Conservation (phyloP, 768 basidiomycete genomes). For the Rhodocollybia butyracea region DNA sequence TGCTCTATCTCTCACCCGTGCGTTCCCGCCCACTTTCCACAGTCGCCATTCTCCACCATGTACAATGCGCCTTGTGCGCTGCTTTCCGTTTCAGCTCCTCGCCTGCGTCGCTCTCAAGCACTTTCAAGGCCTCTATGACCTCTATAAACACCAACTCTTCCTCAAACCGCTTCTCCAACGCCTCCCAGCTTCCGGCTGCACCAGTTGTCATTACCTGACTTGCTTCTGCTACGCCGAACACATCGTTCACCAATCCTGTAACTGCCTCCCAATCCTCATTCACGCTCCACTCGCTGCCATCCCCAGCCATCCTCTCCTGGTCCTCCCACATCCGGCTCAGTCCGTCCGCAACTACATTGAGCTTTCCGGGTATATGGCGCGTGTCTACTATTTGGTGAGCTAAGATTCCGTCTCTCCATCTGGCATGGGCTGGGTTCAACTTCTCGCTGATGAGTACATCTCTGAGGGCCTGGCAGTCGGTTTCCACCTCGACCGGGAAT, state of each 20-base stretch:
- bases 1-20: not conserved
- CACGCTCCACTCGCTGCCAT: conserved; percentile 30
- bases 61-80: conserved; percentile 14
- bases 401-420: conserved; percentile 28
- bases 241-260: conserved; percentile 12
- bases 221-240: not conserved
- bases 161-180: not conserved
- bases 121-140: conserved; percentile 3
- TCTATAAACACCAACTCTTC: conserved; percentile 2
- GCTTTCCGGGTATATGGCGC: conserved; percentile 17
- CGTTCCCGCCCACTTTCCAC: conserved; percentile 14
- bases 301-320: conserved; percentile 8
- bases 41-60: conserved; percentile 21
- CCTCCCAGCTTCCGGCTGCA: not conserved
- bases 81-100: conserved; percentile 10
- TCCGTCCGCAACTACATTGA: conserved; percentile 27
- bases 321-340: conserved; percentile 24
- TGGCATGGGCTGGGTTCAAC: conserved; percentile 22
- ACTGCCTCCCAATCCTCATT: conserved; percentile 22
- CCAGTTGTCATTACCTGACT: not conserved
- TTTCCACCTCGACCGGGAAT: conserved; percentile 23
- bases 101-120: not conserved
- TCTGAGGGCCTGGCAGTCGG: no score
- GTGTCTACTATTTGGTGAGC: conserved; percentile 17
- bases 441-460: conserved; percentile 23